These are phyloP conservation scores for Cordyceps farinosa DNA, from an alignment of 2,329 filamentous ascomycete species.

Conservation along the genomic window DNA sequence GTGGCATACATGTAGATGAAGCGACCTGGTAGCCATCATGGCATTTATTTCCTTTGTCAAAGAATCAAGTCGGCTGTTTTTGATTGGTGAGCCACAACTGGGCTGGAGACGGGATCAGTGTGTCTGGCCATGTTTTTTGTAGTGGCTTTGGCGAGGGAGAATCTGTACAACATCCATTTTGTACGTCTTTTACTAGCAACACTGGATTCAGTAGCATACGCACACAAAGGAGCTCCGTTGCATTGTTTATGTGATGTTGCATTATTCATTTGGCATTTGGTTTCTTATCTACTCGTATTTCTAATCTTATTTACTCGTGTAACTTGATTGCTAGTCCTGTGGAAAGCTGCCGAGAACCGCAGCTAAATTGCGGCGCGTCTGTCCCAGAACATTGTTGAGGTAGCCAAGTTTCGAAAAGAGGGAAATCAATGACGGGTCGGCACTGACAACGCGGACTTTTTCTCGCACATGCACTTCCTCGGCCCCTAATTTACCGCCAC, in stretches of 20 bases:
- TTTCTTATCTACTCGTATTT: neutral
- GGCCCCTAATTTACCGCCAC: constrained; percentile 18
- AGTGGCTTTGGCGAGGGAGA: constrained; percentile 2
- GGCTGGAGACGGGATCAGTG: constrained; percentile 1
- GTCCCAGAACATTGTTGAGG: constrained; percentile 66
- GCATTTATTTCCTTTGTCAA: constrained; percentile 14
- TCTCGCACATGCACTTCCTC: constrained; percentile 76
- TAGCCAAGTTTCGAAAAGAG: constrained; percentile 79
- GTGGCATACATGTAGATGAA: constrained; percentile 13
- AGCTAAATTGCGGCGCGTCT: constrained; percentile 67
- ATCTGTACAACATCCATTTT: constrained; percentile 16
- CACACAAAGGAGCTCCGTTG: neutral
- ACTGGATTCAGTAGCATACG: constrained; percentile 12
- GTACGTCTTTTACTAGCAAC: constrained; percentile 9
- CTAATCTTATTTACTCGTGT: neutral
- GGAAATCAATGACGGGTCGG: constrained; percentile 81
- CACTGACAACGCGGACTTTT: constrained; percentile 83
- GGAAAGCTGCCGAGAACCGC: constrained; percentile 68
- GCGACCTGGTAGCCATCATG: constrained; percentile 2
- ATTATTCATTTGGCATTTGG: neutral
- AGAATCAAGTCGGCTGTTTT: neutral
- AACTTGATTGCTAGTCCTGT: constrained; percentile 24
- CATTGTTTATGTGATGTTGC: neutral
- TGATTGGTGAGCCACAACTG: neutral
- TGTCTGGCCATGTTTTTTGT: constrained; percentile 5